Evolutionary conservation across 345 rosid genomes (phyloP).

Genomic region (Chamaenerion angustifolium): DNA sequence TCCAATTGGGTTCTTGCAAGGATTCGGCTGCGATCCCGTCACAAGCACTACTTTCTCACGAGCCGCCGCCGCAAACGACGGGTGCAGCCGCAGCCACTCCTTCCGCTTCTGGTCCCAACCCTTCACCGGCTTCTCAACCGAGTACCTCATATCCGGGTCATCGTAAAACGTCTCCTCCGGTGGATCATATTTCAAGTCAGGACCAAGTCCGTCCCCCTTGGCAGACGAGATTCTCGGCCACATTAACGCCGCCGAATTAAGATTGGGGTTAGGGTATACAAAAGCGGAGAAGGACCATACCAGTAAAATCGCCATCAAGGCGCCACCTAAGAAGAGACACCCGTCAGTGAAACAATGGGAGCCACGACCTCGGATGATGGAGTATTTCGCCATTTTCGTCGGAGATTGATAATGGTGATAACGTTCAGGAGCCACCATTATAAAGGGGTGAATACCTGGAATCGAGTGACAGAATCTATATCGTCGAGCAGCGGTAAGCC

Average conservation of each 20-base stretch:
- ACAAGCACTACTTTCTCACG: constrained; percentile 51
- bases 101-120: constrained; percentile 74
- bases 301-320: constrained; percentile 41
- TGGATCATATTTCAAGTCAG: constrained; percentile 35
- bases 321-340: constrained; percentile 50
- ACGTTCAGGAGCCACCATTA: constrained; percentile 20
- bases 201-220: constrained; percentile 2
- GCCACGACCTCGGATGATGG: constrained; percentile 18
- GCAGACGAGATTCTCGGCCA: background rate
- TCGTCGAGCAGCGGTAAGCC: background rate
- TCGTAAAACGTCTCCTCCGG: constrained; percentile 58
- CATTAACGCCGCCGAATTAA: background rate
- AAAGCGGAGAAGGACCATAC: constrained; percentile 59
- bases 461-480: background rate
- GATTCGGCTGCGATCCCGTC: constrained; percentile 73
- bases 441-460: background rate
- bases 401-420: constrained; percentile 11
- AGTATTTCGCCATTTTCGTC: constrained; percentile 32
- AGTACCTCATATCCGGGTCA: constrained; percentile 50
- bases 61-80: constrained; percentile 47
- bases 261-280: constrained; percentile 14
- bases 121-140: constrained; percentile 38
- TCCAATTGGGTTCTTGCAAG: constrained; percentile 81
- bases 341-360: constrained; percentile 27
- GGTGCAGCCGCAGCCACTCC: constrained; percentile 61